A percentile compares a stretch with the other conserved stretches of the same genome.
Conservation (phyloP, 2,329 filamentous ascomycete genomes). For the Aspergillus caelatus region DNA sequence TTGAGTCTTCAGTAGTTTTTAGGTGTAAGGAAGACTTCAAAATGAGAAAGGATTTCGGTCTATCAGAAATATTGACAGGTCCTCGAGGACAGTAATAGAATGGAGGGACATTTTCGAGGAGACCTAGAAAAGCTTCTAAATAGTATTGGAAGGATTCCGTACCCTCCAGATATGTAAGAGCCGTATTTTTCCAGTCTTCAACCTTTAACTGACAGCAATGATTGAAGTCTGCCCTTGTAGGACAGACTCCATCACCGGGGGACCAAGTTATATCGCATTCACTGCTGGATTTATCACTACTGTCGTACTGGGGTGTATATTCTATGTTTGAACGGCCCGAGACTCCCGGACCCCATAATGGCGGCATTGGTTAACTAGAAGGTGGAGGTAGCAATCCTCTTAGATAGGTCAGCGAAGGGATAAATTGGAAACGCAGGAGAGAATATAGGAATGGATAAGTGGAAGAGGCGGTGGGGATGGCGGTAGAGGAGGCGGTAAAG, state of each 20-base stretch:
- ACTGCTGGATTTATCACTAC: slow-evolving; percentile 7
- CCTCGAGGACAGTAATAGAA: slow-evolving; percentile 3
- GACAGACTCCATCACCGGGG: slow-evolving; percentile 15
- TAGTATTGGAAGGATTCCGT: neutral
- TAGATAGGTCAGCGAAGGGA: neutral
- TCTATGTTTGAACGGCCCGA: neutral
- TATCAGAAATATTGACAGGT: neutral
- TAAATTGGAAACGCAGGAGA: neutral
- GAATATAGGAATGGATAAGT: too few species aligned
- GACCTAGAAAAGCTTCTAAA: slow-evolving; percentile 13
- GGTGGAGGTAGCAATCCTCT: too few species aligned
- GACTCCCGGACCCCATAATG: neutral
- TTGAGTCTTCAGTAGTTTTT: slow-evolving; percentile 3
- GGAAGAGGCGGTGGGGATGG: too few species aligned
- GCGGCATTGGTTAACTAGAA: neutral
- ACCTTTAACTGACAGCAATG: slow-evolving; percentile 11
- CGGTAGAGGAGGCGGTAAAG: too few species aligned
- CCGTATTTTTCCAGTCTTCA: slow-evolving; percentile 9
- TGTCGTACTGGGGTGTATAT: neutral
- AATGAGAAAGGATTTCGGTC: neutral
- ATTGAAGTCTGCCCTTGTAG: slow-evolving; percentile 11
- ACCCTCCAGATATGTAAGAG: neutral
- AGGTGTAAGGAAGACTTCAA: slow-evolving; percentile 1
- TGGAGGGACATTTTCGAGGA: slow-evolving; percentile 17
- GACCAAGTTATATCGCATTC: slow-evolving; percentile 2